phyloP scores from a whole-genome alignment of 116 monocot genomes.

The Papilionanthe hybrid region DNA sequence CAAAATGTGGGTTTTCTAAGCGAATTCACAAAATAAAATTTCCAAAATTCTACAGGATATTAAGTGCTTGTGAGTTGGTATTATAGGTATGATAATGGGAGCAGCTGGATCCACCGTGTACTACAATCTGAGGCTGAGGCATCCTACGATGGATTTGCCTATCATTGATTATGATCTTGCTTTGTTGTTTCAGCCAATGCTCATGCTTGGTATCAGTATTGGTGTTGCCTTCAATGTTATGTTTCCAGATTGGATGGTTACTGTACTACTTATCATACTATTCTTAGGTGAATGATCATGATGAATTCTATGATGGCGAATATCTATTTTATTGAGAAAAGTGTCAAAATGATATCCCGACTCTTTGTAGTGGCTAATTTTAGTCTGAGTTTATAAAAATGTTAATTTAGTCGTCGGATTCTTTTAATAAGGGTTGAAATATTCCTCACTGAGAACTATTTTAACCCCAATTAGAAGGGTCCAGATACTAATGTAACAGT shows the following conservation, averaged over 20 bases:
- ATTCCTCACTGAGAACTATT: too few species aligned
- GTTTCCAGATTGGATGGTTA: conserved; percentile 38
- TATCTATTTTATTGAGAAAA: neutral
- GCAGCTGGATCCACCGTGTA: conserved; percentile 33
- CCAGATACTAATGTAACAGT: too few species aligned
- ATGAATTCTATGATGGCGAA: neutral
- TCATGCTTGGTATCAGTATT: conserved; percentile 35
- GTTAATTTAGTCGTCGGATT: too few species aligned
- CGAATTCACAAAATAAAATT: neutral
- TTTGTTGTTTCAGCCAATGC: conserved; percentile 34
- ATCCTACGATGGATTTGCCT: conserved; percentile 26
- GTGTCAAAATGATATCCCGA: too few species aligned
- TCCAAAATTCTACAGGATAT: neutral
- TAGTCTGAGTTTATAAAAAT: too few species aligned
- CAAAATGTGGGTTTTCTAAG: conserved; percentile 34
- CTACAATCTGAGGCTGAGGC: conserved; percentile 29
- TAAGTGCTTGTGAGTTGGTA: neutral
- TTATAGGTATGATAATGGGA: conserved; percentile 35
- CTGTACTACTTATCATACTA: conserved; percentile 28
- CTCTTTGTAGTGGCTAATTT: too few species aligned
- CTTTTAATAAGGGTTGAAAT: too few species aligned
- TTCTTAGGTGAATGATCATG: conserved; percentile 23
- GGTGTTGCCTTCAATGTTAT: conserved; percentile 35
- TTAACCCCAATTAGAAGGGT: too few species aligned
- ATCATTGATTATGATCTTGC: conserved; percentile 41